Evolutionary conservation across 2,329 filamentous ascomycete genomes (phyloP).

Genomic region (Cladosporium sp.): DNA sequence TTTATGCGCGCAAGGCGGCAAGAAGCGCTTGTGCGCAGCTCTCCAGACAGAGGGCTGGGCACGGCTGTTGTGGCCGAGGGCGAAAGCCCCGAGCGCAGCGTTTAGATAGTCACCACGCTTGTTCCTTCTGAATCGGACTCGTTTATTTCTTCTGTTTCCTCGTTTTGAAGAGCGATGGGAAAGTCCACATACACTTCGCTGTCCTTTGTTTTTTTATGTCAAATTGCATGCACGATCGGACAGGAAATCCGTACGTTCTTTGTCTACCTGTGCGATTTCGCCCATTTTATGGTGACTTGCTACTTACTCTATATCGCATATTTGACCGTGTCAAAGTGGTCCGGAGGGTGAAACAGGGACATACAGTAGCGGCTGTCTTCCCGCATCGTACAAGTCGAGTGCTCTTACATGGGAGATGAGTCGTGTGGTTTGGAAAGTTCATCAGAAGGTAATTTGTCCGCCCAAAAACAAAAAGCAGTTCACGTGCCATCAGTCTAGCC

Average conservation of each 20-base stretch:
- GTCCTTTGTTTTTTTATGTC: neutral
- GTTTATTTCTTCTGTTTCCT: neutral
- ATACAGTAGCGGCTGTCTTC: too few species aligned
- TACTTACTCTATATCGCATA: neutral
- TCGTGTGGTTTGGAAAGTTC: too few species aligned
- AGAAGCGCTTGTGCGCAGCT: slow-evolving; percentile 89
- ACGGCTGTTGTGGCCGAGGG: slow-evolving; percentile 85
- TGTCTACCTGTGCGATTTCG: neutral
- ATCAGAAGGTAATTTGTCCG: too few species aligned
- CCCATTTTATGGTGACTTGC: neutral
- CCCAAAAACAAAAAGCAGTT: too few species aligned
- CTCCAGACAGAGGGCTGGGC: slow-evolving; percentile 81
- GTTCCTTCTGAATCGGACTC: neutral
- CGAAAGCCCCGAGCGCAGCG: slow-evolving; percentile 69
- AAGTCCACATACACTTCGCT: neutral
- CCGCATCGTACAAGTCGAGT: too few species aligned
- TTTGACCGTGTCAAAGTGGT: too few species aligned
- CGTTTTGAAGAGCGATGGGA: neutral
- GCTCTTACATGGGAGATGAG: too few species aligned
- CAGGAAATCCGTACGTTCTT: neutral
- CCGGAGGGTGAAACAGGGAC: too few species aligned
- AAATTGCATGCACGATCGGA: neutral
- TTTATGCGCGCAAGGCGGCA: slow-evolving; percentile 85
- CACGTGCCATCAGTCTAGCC: too few species aligned
- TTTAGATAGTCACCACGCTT: slow-evolving; percentile 32